phyloP scores from a whole-genome alignment of 768 basidiomycete genomes.

The Myochromella boudieri region DNA sequence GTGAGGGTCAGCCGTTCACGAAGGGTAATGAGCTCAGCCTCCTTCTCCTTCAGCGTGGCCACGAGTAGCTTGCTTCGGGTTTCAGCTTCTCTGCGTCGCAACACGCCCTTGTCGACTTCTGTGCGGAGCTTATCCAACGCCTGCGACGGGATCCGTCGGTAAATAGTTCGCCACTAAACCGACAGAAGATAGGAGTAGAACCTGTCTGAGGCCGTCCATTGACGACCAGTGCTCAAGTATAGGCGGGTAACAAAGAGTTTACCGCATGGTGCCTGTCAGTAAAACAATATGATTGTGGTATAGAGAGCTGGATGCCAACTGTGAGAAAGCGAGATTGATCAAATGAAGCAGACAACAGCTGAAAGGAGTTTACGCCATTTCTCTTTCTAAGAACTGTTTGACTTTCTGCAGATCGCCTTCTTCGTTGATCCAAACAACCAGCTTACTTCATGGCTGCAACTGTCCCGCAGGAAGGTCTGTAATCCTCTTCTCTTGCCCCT shows the following conservation, averaged over 20 bases:
- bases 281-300: background rate
- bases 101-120: conserved; percentile 23
- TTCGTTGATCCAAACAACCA: background rate
- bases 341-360: too few species aligned
- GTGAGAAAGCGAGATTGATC: conserved; percentile 16
- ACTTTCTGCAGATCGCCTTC: too few species aligned
- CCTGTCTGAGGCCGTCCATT: conserved; percentile 16
- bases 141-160: conserved; percentile 13
- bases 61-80: conserved; percentile 16
- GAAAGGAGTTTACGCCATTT: too few species aligned
- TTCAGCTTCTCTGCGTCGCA: conserved; percentile 28
- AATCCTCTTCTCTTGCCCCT: conserved; percentile 18
- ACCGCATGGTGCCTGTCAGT: background rate
- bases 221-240: conserved; percentile 5
- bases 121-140: conserved; percentile 21
- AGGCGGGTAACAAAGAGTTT: background rate
- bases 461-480: conserved; percentile 78
- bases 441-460: conserved; percentile 55
- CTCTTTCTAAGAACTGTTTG: too few species aligned
- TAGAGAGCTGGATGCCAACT: conserved; percentile 15
- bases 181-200: conserved; percentile 1
- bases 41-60: conserved; percentile 21
- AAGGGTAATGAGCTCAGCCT: conserved; percentile 15
- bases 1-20: conserved; percentile 15
- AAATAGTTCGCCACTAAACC: background rate